Evolutionary conservation across 1,139 yeast genomes (phyloP).

Genomic region (Schwanniomyces etchellsii): DNA sequence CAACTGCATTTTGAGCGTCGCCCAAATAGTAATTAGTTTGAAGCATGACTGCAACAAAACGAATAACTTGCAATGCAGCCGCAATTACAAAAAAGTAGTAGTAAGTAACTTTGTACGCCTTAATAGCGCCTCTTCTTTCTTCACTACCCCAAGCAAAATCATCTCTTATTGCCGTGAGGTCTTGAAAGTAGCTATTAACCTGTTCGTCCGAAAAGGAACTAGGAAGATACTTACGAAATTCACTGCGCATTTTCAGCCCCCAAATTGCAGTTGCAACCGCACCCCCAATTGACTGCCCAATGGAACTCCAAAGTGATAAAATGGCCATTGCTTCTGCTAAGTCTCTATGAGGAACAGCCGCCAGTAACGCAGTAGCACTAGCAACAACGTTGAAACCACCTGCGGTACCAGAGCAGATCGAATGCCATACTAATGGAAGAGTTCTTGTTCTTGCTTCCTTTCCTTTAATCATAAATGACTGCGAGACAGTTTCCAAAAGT

Average conservation of each 20-base stretch:
- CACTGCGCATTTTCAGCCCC: conserved; percentile 32
- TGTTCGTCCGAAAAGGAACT: conserved; percentile 7
- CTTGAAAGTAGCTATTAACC: conserved; percentile 11
- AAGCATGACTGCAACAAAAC: conserved; percentile 18
- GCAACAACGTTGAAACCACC: conserved; percentile 27
- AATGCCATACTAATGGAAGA: conserved; percentile 13
- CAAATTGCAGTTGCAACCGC: conserved; percentile 45
- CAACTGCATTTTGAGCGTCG: conserved; percentile 21
- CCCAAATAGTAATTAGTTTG: conserved; percentile 25
- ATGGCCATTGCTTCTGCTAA: conserved; percentile 39
- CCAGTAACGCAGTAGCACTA: conserved; percentile 21
- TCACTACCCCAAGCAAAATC: conserved; percentile 4
- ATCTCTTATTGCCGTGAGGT: conserved; percentile 2
- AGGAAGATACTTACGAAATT: conserved; percentile 16
- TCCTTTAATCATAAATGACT: conserved; percentile 18
- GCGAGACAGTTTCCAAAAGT: conserved; percentile 19
- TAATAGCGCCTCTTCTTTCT: conserved; percentile 6
- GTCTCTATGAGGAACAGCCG: conserved; percentile 38
- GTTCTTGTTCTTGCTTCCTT: conserved; percentile 13
- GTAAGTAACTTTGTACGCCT: conserved; percentile 10
- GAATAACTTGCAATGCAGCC: conserved; percentile 17
- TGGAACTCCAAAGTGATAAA: conserved; percentile 29
- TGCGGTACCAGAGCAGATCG: conserved; percentile 23
- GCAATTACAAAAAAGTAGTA: conserved; percentile 16
- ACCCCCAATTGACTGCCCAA: conserved; percentile 40